These are phyloP conservation scores for Porphyrellus cyaneotinctus DNA, from an alignment of 768 basidiomycete species.

Conservation along the genomic window DNA sequence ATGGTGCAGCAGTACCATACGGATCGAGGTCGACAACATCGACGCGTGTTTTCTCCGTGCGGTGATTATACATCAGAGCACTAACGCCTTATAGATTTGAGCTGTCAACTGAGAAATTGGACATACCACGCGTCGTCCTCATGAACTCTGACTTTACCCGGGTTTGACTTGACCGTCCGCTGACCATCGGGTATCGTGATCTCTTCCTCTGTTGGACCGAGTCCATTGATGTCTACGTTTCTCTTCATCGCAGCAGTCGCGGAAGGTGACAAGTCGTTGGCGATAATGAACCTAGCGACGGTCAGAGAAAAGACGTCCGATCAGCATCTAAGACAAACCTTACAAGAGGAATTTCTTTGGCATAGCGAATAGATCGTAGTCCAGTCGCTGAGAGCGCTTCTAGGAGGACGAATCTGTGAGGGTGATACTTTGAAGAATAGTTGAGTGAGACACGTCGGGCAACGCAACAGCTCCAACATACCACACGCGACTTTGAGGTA, in stretches of 20 bases:
- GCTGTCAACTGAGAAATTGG: background rate
- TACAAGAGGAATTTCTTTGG: slow-evolving; percentile 90
- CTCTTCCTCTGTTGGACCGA: slow-evolving; percentile 40
- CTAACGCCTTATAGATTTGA: slow-evolving; percentile 36
- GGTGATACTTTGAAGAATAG: slow-evolving; percentile 40
- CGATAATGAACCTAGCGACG: slow-evolving; percentile 81
- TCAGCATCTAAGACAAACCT: slow-evolving; percentile 49
- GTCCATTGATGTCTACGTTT: slow-evolving; percentile 79
- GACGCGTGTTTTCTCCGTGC: slow-evolving; percentile 66
- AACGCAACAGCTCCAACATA: slow-evolving; percentile 10
- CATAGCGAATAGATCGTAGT: slow-evolving; percentile 92
- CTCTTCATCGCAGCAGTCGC: slow-evolving; percentile 83
- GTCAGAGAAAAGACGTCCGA: slow-evolving; percentile 9
- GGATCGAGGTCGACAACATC: slow-evolving; percentile 98
- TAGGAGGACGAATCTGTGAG: slow-evolving; percentile 71
- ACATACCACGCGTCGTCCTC: slow-evolving; percentile 92
- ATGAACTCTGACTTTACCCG: slow-evolving; percentile 70
- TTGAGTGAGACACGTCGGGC: slow-evolving; percentile 1
- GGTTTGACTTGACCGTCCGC: slow-evolving; percentile 11
- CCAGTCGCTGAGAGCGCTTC: slow-evolving; percentile 97
- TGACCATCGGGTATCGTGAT: slow-evolving; percentile 10
- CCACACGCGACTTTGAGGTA: slow-evolving; percentile 19
- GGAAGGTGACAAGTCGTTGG: slow-evolving; percentile 84
- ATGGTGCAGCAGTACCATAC: slow-evolving; percentile 95
- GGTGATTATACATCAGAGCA: slow-evolving; percentile 86